Evolutionary conservation across 345 rosid species (phyloP).

Genomic region (Aurinia saxatilis): DNA sequence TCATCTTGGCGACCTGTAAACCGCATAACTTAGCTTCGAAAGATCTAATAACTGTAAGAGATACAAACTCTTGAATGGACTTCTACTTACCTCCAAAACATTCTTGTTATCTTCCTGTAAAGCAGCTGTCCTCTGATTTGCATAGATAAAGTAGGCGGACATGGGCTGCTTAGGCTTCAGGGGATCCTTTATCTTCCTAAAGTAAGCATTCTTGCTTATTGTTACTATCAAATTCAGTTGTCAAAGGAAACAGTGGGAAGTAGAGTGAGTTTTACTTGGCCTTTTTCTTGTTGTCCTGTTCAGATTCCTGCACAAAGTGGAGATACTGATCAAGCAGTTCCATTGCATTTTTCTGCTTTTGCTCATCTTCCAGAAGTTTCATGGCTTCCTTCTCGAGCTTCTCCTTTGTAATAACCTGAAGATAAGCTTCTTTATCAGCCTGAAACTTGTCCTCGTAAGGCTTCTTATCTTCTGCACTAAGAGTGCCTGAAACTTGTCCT

Average conservation of each 20-base stretch:
- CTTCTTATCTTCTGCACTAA: constrained; percentile 81
- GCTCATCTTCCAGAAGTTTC: constrained; percentile 82
- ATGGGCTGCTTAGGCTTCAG: constrained; percentile 81
- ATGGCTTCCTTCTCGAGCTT: constrained; percentile 81
- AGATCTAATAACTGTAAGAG: too few species aligned
- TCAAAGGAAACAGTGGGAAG: too few species aligned
- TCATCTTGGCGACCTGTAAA: constrained; percentile 54
- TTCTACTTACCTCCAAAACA: constrained; percentile 59
- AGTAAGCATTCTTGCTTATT: background rate
- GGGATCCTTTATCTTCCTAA: constrained; percentile 86
- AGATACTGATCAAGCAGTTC: constrained; percentile 87
- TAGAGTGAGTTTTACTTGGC: too few species aligned
- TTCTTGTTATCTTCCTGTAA: constrained; percentile 56
- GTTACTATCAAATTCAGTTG: too few species aligned
- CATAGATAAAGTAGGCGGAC: constrained; percentile 68
- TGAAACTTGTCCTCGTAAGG: constrained; percentile 88
- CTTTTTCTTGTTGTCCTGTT: constrained; percentile 60
- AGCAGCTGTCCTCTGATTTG: constrained; percentile 65
- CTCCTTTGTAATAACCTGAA: constrained; percentile 62
- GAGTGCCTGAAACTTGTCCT: constrained; percentile 70
- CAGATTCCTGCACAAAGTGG: constrained; percentile 69
- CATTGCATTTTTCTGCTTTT: constrained; percentile 88
- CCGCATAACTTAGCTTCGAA: background rate
- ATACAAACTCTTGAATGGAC: too few species aligned
- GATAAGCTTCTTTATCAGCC: constrained; percentile 65